A percentile compares a stretch with the other conserved stretches of the same genome.
These are phyloP conservation scores for Phytophthora pinifolia DNA, from an alignment of 352 stramenopile species.

Conservation along the genomic window DNA sequence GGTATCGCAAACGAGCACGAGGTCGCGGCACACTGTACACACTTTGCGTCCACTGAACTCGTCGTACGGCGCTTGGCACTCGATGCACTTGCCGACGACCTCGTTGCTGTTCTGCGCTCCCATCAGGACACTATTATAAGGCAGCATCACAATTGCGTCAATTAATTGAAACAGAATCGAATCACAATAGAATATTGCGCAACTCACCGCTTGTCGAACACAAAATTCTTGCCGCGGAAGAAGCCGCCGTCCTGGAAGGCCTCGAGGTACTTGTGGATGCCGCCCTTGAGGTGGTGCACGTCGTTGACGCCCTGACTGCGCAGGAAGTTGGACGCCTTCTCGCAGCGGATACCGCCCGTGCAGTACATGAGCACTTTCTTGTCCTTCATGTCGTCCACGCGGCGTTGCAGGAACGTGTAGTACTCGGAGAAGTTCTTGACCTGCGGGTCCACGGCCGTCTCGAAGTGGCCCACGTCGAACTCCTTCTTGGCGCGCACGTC, in stretches of 20 bases:
- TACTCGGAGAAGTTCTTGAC: conserved; percentile 82
- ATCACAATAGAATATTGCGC: not conserved
- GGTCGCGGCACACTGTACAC: conserved; percentile 71
- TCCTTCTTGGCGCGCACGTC: conserved; percentile 69
- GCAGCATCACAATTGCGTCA: conserved; percentile 1
- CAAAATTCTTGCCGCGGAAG: conserved; percentile 81
- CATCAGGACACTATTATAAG: conserved; percentile 60
- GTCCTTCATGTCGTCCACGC: conserved; percentile 58
- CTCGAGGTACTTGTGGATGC: conserved; percentile 79
- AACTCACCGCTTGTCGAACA: conserved; percentile 77
- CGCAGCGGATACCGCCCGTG: conserved; percentile 73
- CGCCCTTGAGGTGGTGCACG: conserved; percentile 68
- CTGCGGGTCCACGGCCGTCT: conserved; percentile 59
- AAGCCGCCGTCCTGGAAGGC: conserved; percentile 59
- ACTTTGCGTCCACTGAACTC: conserved; percentile 70
- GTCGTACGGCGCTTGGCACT: conserved; percentile 56
- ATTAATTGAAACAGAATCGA: not conserved
- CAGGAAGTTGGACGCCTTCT: conserved; percentile 76
- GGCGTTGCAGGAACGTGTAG: conserved; percentile 62
- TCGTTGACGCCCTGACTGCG: conserved; percentile 55
- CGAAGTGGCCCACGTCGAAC: conserved; percentile 72
- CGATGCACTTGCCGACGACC: conserved; percentile 73
- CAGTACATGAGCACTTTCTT: conserved; percentile 85
- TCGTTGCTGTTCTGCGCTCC: conserved; percentile 50
- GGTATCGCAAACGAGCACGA: conserved; percentile 65